Conservation (phyloP, 2,329 filamentous ascomycete species). For the Tolypocladium album region DNA sequence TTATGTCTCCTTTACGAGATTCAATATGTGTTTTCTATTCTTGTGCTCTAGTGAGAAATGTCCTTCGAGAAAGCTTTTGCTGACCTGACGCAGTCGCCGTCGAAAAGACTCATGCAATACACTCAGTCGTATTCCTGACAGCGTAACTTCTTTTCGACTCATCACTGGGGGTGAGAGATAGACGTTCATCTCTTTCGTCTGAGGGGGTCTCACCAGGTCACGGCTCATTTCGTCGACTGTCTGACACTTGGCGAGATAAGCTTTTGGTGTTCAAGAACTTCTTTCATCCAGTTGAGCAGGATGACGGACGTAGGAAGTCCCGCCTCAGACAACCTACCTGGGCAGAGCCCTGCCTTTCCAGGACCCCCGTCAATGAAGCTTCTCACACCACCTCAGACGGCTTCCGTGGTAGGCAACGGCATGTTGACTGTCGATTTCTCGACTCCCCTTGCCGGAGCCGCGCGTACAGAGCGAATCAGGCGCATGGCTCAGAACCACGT, state of each 20-base stretch:
- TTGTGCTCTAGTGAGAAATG: not conserved
- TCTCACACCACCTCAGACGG: not conserved
- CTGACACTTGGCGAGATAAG: not conserved
- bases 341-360: not conserved
- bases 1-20: too few species aligned
- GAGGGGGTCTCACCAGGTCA: not conserved
- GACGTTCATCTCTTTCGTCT: not conserved
- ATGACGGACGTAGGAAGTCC: not conserved
- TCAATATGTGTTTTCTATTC: not conserved
- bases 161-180: not conserved
- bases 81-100: not conserved
- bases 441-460: constrained; percentile 24
- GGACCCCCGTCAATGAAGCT: not conserved
- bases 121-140: not conserved
- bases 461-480: constrained; percentile 23
- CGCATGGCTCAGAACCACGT: constrained; percentile 28
- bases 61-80: not conserved
- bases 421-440: constrained; percentile 29
- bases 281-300: not conserved
- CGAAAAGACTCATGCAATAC: not conserved
- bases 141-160: not conserved
- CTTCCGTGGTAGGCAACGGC: constrained; percentile 1
- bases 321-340: not conserved
- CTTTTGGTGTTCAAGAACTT: not conserved
- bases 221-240: not conserved